Evolutionary conservation across 345 rosid species (phyloP).

Genomic region (Sapria himalayana): DNA sequence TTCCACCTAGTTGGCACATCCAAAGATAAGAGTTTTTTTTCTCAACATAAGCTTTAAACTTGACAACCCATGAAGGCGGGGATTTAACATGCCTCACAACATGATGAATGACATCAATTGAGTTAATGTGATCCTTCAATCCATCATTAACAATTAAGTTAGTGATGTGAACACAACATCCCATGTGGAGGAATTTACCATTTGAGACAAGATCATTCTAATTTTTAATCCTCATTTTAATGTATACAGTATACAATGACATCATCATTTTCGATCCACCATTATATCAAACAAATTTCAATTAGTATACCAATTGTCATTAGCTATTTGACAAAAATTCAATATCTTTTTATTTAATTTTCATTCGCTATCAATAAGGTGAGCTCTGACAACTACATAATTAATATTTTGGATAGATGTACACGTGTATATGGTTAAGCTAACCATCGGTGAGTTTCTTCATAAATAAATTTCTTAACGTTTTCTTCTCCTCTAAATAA

Average conservation of each 20-base stretch:
- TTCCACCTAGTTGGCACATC: slow-evolving; percentile 12
- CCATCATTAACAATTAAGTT: slow-evolving; percentile 11
- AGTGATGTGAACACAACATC: slow-evolving; percentile 10
- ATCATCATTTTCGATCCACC: slow-evolving; percentile 7
- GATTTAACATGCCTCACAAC: slow-evolving; percentile 13
- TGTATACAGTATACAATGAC: slow-evolving; percentile 9
- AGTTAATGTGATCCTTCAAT: slow-evolving; percentile 8
- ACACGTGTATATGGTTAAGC: no score
- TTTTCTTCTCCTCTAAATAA: no score
- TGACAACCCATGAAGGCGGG: slow-evolving; percentile 9
- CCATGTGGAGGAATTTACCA: slow-evolving; percentile 6
- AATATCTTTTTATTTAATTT: slow-evolving; percentile 14
- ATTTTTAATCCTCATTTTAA: slow-evolving; percentile 10
- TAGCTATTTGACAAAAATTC: no score
- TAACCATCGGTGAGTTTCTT: no score
- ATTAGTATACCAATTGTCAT: no score
- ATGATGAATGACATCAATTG: slow-evolving; percentile 7
- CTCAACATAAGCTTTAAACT: slow-evolving; percentile 9
- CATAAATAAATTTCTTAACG: no score
- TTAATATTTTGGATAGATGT: no score
- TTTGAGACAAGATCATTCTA: slow-evolving; percentile 10
- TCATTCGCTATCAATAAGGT: slow-evolving; percentile 14
- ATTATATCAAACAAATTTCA: slow-evolving; percentile 11
- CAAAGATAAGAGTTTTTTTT: slow-evolving; percentile 11
- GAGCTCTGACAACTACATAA: slow-evolving; percentile 8